Base-by-base conservation (phyloP, 805 yeast genomes). In the Candida maesae region DNA sequence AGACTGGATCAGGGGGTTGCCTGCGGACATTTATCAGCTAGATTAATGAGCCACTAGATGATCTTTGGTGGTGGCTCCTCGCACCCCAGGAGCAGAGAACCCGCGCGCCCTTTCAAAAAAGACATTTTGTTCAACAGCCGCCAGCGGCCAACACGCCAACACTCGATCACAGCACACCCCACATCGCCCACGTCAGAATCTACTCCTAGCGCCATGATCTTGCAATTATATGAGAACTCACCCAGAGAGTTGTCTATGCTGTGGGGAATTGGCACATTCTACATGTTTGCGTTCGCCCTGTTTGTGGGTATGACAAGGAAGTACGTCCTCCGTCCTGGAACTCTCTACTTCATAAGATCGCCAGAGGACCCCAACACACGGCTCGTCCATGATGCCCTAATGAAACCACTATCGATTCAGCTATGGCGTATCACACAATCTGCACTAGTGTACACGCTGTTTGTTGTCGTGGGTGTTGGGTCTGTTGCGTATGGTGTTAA, bases 321-420 rank as follows among this genome's bases (percentile, higher is more conserved):
- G 33, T 64, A 68, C 44, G 79, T 88, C 29, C 71, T 91, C 44
- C 74, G 99, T 41, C 82, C 84, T 0, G 99, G 99, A 11, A 96
- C 87, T 8, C 68, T 93, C 35, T 93, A 79, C 60, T 93, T 93
- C 65, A 84, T 93, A 45, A 75, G 96, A 52, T 88, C 95, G 17
- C 96, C 96, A 5, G 96, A 89, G 52, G 97, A 93, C 58, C 96
- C 95, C 29, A 84, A 86, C 52, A 81, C 88, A 34, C 78, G 91
- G 50, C 75, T 93, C 11, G 73, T 91, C 31, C 91, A 88, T 50
- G 96, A 90, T 58, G 93, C 95, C 1, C 63, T 93, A 39, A 82
- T 84, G 43, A 79, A 84, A 50, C 85, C 96, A 1, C 73, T 91
- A 53, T 48, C 63, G 8, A 66, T 82, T 34, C 97, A 93, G 58